Evolutionary conservation across 1,139 yeast species (phyloP).

Genomic region (Protomyces inundatus): DNA sequence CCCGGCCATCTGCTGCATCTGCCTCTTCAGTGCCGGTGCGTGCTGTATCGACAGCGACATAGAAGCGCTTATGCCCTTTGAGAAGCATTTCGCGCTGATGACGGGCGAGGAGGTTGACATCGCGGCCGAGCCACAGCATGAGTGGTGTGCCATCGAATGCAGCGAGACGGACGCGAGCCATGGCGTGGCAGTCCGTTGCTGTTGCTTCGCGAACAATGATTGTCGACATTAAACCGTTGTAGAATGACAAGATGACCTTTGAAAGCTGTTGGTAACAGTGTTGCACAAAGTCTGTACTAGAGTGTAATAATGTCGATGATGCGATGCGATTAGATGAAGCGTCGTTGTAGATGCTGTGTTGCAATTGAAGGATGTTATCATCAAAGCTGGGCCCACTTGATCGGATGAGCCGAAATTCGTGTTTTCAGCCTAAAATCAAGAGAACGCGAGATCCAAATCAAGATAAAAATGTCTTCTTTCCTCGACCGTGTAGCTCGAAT

Average conservation of each 20-base stretch:
- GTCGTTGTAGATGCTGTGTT: neutral
- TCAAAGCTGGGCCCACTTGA: too few relatives aligned
- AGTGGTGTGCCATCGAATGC: neutral
- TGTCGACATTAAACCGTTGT: too few relatives aligned
- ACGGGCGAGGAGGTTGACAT: neutral
- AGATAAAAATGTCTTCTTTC: too few relatives aligned
- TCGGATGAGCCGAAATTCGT: too few relatives aligned
- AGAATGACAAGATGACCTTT: neutral
- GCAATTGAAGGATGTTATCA: neutral
- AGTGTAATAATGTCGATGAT: too few relatives aligned
- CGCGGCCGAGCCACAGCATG: neutral
- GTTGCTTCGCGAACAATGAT: neutral
- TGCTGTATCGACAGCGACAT: conserved; percentile 1
- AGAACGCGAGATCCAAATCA: too few relatives aligned
- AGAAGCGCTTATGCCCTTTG: neutral
- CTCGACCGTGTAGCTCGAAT: too few relatives aligned
- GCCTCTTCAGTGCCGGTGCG: neutral
- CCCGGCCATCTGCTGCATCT: neutral
- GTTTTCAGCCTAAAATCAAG: too few relatives aligned
- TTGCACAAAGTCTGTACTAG: too few relatives aligned
- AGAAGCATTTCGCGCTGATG: neutral
- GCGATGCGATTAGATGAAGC: neutral
- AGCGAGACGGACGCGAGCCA: neutral
- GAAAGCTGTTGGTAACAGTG: neutral
- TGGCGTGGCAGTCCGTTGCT: neutral